These are phyloP conservation scores for Collariella sp. DNA, from an alignment of 495 filamentous ascomycete genomes.

Conservation along the genomic window DNA sequence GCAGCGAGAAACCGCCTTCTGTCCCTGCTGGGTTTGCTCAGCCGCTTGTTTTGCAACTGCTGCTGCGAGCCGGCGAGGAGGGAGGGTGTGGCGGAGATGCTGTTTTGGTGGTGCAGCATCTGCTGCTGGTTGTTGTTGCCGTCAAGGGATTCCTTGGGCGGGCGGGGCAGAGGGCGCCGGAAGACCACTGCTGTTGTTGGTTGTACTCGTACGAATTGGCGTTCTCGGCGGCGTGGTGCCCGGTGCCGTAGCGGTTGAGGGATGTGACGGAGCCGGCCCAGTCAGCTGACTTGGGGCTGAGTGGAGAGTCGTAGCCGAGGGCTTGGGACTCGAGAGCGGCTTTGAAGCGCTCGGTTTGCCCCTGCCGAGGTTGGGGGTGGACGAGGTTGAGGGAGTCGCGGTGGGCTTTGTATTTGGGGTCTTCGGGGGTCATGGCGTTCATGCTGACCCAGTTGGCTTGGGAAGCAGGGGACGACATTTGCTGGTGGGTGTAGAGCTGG, in stretches of 20 bases:
- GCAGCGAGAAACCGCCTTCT: constrained; percentile 31
- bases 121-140: constrained; percentile 14
- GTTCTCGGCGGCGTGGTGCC: constrained; percentile 14
- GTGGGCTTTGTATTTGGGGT: constrained; percentile 85
- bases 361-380: constrained; percentile 82
- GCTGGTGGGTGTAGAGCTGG: constrained; percentile 13
- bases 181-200: constrained; percentile 31
- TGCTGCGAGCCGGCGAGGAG: too few species aligned
- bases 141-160: constrained; percentile 45
- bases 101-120: constrained; percentile 6
- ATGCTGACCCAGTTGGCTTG: constrained; percentile 26
- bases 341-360: constrained; percentile 74
- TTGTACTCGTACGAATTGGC: constrained; percentile 36
- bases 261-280: constrained; percentile 59
- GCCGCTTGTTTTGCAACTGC: constrained; percentile 28
- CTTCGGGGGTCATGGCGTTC: constrained; percentile 52
- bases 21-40: constrained; percentile 38
- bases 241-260: constrained; percentile 33
- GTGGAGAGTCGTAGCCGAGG: constrained; percentile 55
- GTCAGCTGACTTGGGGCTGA: constrained; percentile 61
- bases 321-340: constrained; percentile 73
- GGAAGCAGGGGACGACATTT: constrained; percentile 27
- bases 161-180: too few species aligned
- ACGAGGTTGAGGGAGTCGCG: constrained; percentile 81
- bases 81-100: constrained; percentile 21